Conservation (phyloP, 116 monocot species). For the Zostera marina region DNA sequence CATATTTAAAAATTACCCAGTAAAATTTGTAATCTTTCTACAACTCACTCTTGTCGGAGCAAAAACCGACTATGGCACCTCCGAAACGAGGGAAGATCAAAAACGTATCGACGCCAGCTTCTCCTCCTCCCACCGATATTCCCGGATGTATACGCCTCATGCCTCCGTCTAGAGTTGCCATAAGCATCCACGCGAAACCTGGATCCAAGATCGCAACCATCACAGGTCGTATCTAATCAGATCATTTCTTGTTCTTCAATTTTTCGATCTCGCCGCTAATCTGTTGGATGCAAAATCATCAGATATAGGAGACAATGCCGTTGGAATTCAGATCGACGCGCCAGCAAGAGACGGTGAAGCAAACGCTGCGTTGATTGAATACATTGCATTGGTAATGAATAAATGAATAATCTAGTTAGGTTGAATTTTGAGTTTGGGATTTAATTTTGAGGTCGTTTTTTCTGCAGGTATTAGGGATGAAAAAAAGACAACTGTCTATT, state of each 20-base stretch:
- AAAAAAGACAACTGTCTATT: slow-evolving; percentile 70
- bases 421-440: too few relatives aligned
- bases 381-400: slow-evolving; percentile 20
- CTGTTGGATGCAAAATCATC: not conserved
- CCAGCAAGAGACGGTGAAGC: slow-evolving; percentile 93
- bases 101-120: slow-evolving; percentile 3
- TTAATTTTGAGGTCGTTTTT: not conserved
- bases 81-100: slow-evolving; percentile 51
- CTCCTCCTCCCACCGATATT: slow-evolving; percentile 13
- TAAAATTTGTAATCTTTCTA: too few relatives aligned
- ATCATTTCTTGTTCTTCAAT: not conserved
- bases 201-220: slow-evolving; percentile 82
- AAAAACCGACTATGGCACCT: slow-evolving; percentile 38
- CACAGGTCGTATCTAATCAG: slow-evolving; percentile 35
- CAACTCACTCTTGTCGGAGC: too few relatives aligned
- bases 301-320: slow-evolving; percentile 64
- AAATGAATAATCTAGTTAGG: too few relatives aligned
- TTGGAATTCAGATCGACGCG: slow-evolving; percentile 86
- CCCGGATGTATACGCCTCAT: slow-evolving; percentile 61
- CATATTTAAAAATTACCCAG: too few relatives aligned
- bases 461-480: slow-evolving; percentile 69
- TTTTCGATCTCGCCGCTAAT: not conserved
- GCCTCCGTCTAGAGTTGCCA: slow-evolving; percentile 52
- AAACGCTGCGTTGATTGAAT: slow-evolving; percentile 69
- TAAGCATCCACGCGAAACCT: slow-evolving; percentile 77